Conservation (phyloP, 768 basidiomycete genomes). For the Sarcodon sp. region DNA sequence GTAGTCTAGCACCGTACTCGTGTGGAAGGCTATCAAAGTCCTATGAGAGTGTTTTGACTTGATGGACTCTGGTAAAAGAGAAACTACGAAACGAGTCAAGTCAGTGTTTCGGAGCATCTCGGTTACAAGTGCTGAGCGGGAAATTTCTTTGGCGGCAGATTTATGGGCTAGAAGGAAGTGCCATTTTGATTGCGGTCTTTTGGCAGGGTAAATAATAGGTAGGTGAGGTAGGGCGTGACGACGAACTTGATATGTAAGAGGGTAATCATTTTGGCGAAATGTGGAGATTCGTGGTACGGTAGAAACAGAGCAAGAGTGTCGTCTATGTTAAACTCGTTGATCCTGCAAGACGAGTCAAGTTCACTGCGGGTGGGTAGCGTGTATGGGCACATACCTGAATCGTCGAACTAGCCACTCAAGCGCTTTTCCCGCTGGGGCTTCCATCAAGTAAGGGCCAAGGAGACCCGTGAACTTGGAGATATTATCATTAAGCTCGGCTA, state of each 20-base stretch:
- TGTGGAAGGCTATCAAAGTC: conserved; percentile 71
- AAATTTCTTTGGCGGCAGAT: conserved; percentile 61
- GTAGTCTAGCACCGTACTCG: conserved; percentile 69
- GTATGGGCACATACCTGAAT: conserved; percentile 52
- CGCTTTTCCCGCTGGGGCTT: conserved; percentile 68
- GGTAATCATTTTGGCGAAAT: conserved; percentile 87
- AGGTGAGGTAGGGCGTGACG: neutral
- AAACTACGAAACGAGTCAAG: conserved; percentile 58
- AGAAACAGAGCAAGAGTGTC: conserved; percentile 70
- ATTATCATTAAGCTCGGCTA: conserved; percentile 44
- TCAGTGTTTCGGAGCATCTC: conserved; percentile 66
- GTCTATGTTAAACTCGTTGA: conserved; percentile 88
- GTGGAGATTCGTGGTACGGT: conserved; percentile 90
- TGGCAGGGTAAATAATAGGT: conserved; percentile 1
- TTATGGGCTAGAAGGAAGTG: conserved; percentile 66
- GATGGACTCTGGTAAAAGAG: conserved; percentile 47
- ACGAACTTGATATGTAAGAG: conserved; percentile 70
- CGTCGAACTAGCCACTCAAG: conserved; percentile 92
- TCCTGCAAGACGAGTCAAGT: conserved; percentile 28
- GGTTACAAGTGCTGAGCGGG: conserved; percentile 58
- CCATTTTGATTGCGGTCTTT: conserved; percentile 50
- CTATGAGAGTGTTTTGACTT: conserved; percentile 34
- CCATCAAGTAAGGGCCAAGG: conserved; percentile 73
- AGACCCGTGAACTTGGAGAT: conserved; percentile 53
- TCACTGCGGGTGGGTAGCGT: neutral